phyloP scores from a whole-genome alignment of 2,329 filamentous ascomycete species.

The Sclerotinia glacialis region DNA sequence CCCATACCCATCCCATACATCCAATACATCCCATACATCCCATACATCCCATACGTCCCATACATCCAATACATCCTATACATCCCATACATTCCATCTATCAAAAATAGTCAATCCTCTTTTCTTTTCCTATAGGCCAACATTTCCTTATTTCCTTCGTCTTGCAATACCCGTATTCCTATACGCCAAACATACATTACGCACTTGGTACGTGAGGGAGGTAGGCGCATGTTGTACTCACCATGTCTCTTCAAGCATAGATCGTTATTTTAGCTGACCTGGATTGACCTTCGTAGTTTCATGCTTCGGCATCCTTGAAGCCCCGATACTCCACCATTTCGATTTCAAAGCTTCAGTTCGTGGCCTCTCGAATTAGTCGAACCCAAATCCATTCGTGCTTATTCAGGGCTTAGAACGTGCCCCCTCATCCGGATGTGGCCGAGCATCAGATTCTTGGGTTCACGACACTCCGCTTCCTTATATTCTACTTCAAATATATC shows the following conservation, averaged over 20 bases:
- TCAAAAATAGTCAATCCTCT: neutral
- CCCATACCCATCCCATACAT: too few relatives aligned
- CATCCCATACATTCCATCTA: neutral
- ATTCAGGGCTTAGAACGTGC: neutral
- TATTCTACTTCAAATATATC: neutral
- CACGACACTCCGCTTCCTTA: slow-evolving; percentile 15
- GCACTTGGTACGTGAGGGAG: slow-evolving; percentile 21
- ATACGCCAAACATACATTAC: neutral
- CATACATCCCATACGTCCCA: too few relatives aligned
- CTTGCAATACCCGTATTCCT: neutral
- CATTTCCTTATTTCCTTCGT: neutral
- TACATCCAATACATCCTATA: too few relatives aligned
- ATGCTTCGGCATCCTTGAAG: slow-evolving; percentile 21
- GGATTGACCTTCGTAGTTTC: slow-evolving; percentile 33
- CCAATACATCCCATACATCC: too few relatives aligned
- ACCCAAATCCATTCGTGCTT: slow-evolving; percentile 7
- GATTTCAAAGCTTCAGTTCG: slow-evolving; percentile 4
- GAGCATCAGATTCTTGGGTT: neutral
- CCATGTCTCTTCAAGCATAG: slow-evolving; percentile 24
- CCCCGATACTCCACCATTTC: slow-evolving; percentile 20
- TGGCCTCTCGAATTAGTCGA: neutral
- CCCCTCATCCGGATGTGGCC: slow-evolving; percentile 16
- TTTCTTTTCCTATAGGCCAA: neutral
- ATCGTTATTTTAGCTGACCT: slow-evolving; percentile 27
- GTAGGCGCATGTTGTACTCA: slow-evolving; percentile 18